These are phyloP conservation scores for Tubosaeta sp. DNA, from an alignment of 768 basidiomycete genomes.

Conservation along the genomic window DNA sequence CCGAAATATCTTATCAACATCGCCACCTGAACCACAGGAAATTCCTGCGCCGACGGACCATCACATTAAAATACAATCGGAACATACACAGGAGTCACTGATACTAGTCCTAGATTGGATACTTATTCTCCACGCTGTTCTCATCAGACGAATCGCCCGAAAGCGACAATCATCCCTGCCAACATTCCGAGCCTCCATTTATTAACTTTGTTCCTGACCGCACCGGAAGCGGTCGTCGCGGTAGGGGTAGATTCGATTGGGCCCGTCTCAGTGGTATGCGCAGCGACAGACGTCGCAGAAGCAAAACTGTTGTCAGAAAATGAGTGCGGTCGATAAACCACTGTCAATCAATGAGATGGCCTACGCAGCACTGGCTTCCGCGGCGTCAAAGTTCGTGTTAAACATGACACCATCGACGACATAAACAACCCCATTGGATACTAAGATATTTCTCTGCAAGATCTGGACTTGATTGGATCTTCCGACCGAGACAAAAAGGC, in stretches of 20 bases:
- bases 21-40: not conserved
- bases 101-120: not conserved
- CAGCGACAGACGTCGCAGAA: slow-evolving; percentile 50
- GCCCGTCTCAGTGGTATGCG: slow-evolving; percentile 37
- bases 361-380: slow-evolving; percentile 52
- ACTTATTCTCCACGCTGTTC: not conserved
- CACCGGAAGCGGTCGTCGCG: not conserved
- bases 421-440: slow-evolving; percentile 68
- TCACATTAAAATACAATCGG: not conserved
- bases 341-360: slow-evolving; percentile 16
- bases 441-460: slow-evolving; percentile 53
- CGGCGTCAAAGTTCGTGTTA: slow-evolving; percentile 38
- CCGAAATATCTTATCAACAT: slow-evolving; percentile 19
- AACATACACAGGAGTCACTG: not conserved
- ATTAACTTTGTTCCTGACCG: not conserved
- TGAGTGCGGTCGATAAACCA: not conserved
- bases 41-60: not conserved
- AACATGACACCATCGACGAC: slow-evolving; percentile 52
- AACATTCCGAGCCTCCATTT: slow-evolving; percentile 6
- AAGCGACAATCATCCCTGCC: not conserved
- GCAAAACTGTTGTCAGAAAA: slow-evolving; percentile 20
- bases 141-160: slow-evolving; percentile 12
- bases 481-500: slow-evolving; percentile 47
- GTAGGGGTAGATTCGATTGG: slow-evolving; percentile 29
- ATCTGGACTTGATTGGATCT: slow-evolving; percentile 49